phyloP scores from a whole-genome alignment of 2,329 filamentous ascomycete species.

The Ceratocystiopsis brevicomis region DNA sequence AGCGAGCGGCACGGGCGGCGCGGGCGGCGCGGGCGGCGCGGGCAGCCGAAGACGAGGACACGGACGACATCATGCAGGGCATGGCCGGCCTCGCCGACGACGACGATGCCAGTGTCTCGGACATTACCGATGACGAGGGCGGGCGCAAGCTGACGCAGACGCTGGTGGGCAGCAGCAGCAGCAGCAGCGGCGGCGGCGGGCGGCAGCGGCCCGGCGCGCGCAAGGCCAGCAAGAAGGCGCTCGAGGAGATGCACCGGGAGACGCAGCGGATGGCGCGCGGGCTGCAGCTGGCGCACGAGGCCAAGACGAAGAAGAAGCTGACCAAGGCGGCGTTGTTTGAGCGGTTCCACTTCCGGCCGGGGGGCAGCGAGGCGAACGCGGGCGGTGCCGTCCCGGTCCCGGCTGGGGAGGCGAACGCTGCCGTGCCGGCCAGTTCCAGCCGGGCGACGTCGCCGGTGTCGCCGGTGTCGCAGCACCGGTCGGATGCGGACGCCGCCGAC shows the following conservation, averaged over 20 bases:
- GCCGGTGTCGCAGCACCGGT: slow-evolving; percentile 42
- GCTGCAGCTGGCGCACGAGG: slow-evolving; percentile 79
- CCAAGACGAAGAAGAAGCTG: slow-evolving; percentile 81
- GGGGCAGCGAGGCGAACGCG: slow-evolving; percentile 14
- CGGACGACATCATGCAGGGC: slow-evolving; percentile 20
- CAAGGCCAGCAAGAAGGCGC: slow-evolving; percentile 83
- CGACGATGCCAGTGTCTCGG: slow-evolving; percentile 30
- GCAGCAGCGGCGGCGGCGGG: slow-evolving; percentile 12
- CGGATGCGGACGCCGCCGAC: background rate
- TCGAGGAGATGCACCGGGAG: slow-evolving; percentile 89
- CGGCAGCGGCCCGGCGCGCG: slow-evolving; percentile 31
- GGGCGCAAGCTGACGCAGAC: slow-evolving; percentile 47
- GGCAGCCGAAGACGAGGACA: slow-evolving; percentile 10
- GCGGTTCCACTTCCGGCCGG: slow-evolving; percentile 55
- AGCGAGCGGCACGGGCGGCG: slow-evolving; percentile 25
- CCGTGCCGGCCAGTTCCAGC: slow-evolving; percentile 18
- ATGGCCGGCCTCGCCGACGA: slow-evolving; percentile 17
- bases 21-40: background rate
- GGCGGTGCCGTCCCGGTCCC: too few species aligned
- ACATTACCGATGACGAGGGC: slow-evolving; percentile 41
- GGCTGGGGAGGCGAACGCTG: slow-evolving; percentile 21
- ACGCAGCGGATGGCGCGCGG: slow-evolving; percentile 80
- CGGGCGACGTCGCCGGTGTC: slow-evolving; percentile 35
- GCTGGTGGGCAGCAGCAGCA: slow-evolving; percentile 11
- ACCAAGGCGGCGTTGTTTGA: slow-evolving; percentile 67